Evolutionary conservation across 768 basidiomycete genomes (phyloP), one percentile per base, ranked within the genome.

Genomic region (Cubamyces sp.): DNA sequence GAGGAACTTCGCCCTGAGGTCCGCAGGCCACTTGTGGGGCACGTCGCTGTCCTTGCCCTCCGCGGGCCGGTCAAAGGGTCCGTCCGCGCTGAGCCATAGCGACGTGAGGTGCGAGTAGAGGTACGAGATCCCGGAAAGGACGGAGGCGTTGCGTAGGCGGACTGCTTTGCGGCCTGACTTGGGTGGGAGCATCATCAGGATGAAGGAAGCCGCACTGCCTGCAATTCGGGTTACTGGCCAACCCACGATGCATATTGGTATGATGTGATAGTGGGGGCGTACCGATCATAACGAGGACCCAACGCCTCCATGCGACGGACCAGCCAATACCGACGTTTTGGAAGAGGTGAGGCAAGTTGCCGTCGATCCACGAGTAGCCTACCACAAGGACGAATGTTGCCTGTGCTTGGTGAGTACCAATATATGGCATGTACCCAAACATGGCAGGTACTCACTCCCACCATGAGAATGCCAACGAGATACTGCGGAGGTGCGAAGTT

Each of bases 341-440:
- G 23, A 79, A 70, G 26, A 81, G 21, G 3, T 52, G 71, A 1
- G 69, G 66, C 2, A 81, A 64, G 66, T 86, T 81, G 3, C 77
- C 79, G 62, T 87, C 85, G 42, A 86, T 76, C 83, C 83, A 86
- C 0, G 81, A 80, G 67, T 86, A 87, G 0, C 85, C 85, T 2
- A 83, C 71, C 16, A 83, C 74, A 19, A 85, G 76, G 8, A 74
- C 70, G 51, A 78, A 74, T 2, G 81, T 84, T 0, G 74, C 73
- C 75, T 83, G 68, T 28, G 40, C 9, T 28, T 12, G 23, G 30
- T 39, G 30, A 19, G 18, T 11, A 30, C 14, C 26, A 45, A 15
- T 6, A 55, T 19, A 49, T 50, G 5, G 18, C 16, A n/a, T 12
- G 8, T 23, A 50, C 9, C 14, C 12, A 8, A 15, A 12, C 1